Evolutionary conservation across 805 yeast genomes (phyloP), one percentile per base, ranked within the genome.

Genomic region (Aciculoconidium aculeatum): DNA sequence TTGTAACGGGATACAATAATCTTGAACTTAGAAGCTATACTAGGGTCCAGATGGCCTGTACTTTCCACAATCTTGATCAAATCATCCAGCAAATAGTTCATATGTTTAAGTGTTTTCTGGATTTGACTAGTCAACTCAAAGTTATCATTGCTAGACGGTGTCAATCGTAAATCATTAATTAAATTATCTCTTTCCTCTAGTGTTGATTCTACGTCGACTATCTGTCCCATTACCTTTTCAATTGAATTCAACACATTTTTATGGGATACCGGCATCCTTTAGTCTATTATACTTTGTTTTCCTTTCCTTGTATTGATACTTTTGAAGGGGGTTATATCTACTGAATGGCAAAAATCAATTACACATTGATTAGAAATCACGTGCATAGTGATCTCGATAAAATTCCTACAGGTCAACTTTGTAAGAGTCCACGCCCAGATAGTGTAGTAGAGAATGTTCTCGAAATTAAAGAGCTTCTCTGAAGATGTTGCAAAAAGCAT

Each of bases 401-500:
- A n/a, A n/a, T n/a, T n/a, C n/a, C n/a, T n/a, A n/a, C n/a, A n/a
- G n/a, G n/a, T n/a, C n/a, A n/a, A n/a, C n/a, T n/a, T n/a, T n/a
- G n/a, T n/a, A n/a, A n/a, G n/a, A n/a, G n/a, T n/a, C n/a, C n/a
- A n/a, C n/a, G n/a, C n/a, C n/a, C n/a, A n/a, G n/a, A n/a, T n/a
- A n/a, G n/a, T 20, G 22, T 8, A 11, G 11, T 9, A 18, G 11
- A 13, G 10, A 11, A 64, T 64, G 70, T 62, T 65, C 52, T 57
- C 57, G 31, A 59, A 60, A 35, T 50, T 65, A 16, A 61, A 58
- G 44, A 53, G 55, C 39, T 57, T 64, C 25, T 61, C 69, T 5
- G 70, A 64, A 36, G 70, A 65, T 34, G 65, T 65, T 43, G 68
- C 69, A 28, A 64, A 62, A 42, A 53, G 60, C 25, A 45, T 64